Conservation (phyloP, 352 stramenopile genomes). For the Pythium myriotylum region DNA sequence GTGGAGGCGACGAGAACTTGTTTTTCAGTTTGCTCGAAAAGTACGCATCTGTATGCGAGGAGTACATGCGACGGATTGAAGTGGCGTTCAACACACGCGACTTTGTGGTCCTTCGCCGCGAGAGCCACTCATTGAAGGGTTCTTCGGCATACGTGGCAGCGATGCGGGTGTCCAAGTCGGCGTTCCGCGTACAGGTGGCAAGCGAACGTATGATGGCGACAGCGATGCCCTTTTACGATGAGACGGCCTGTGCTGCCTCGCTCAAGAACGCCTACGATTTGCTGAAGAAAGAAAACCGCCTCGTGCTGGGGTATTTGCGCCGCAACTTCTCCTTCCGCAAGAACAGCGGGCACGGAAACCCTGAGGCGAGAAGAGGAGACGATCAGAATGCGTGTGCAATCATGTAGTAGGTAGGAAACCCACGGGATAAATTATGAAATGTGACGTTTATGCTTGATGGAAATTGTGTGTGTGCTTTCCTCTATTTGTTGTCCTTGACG, state of each 20-base stretch:
- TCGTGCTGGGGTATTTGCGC: slow-evolving; percentile 75
- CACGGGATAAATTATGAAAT: slow-evolving; percentile 20
- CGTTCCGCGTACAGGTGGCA: slow-evolving; percentile 78
- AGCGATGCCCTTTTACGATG: slow-evolving; percentile 33
- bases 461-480: not conserved
- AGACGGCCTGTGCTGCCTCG: slow-evolving; percentile 23
- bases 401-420: slow-evolving; percentile 66
- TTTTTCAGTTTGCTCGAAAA: slow-evolving; percentile 85
- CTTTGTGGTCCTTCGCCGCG: slow-evolving; percentile 65
- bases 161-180: slow-evolving; percentile 80
- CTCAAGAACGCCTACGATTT: slow-evolving; percentile 45
- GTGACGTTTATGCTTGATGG: slow-evolving; percentile 18
- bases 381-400: slow-evolving; percentile 63
- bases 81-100: slow-evolving; percentile 52
- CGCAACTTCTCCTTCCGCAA: slow-evolving; percentile 84
- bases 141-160: slow-evolving; percentile 85
- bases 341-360: slow-evolving; percentile 30
- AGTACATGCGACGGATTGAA: slow-evolving; percentile 81
- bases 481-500: slow-evolving; percentile 50
- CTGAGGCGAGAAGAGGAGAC: slow-evolving; percentile 33
- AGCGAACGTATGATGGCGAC: slow-evolving; percentile 79
- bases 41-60: slow-evolving; percentile 68
- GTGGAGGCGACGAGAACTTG: slow-evolving; percentile 77
- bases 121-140: slow-evolving; percentile 88
- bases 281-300: slow-evolving; percentile 54